Evolutionary conservation across 305 asterid genomes (phyloP).

Genomic region (Fraxinus albicans): DNA sequence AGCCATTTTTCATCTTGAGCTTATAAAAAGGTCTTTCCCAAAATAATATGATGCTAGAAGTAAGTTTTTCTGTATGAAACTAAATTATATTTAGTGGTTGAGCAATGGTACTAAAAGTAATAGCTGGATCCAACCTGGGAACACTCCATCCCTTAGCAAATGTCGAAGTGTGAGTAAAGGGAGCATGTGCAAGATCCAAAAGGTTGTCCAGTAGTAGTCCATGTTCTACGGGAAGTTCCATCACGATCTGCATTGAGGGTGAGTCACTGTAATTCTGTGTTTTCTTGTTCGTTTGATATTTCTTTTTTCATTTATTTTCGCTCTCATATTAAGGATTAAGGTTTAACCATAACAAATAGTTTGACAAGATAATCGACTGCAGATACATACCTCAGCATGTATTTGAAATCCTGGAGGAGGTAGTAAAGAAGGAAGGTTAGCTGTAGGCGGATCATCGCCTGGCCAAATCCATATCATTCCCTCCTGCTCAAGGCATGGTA

Average conservation of each 20-base stretch:
- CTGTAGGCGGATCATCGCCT: constrained; percentile 77
- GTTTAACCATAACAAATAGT: not conserved
- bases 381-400: constrained; percentile 74
- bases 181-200: constrained; percentile 95
- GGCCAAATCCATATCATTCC: constrained; percentile 96
- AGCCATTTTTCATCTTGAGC: not conserved
- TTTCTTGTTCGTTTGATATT: not conserved
- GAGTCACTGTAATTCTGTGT: not conserved
- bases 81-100: not conserved
- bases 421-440: constrained; percentile 61
- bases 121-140: constrained; percentile 53
- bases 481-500: constrained; percentile 88
- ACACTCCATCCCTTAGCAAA: constrained; percentile 95
- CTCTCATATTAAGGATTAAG: not conserved
- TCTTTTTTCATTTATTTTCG: not conserved
- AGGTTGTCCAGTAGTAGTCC: constrained; percentile 87
- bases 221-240: constrained; percentile 92
- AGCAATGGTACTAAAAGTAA: not conserved
- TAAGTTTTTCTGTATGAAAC: not conserved
- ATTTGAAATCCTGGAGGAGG: constrained; percentile 83
- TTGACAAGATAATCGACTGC: not conserved
- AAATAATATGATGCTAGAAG: not conserved
- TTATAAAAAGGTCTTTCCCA: not conserved
- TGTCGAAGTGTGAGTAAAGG: constrained; percentile 87
- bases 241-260: constrained; percentile 57